Base-by-base conservation (phyloP, 371 early-diverging fungal genomes). In the Thermomucor indicae-seudaticae region DNA sequence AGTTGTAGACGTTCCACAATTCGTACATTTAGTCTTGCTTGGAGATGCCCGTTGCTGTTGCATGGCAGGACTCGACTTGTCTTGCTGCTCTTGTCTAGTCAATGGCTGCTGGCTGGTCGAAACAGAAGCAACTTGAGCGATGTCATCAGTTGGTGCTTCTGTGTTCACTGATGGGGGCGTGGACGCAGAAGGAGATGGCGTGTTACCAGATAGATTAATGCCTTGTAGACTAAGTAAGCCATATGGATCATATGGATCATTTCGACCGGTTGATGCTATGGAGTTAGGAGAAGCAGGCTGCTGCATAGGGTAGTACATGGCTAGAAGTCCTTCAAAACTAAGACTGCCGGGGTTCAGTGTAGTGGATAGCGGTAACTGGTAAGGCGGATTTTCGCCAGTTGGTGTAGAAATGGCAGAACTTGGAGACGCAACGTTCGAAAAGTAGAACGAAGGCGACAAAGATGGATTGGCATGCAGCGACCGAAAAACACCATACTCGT, bases 1-100 rank as follows among this genome's bases (percentile, higher is more conserved):
- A 4, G 64, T 64, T 4, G 59, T 64, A 1, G 53, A 52, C 4
- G 64, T 64, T 11, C 44, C 39, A 35, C 64, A 64, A 16, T 64
- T 64, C 19, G 59, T 40, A 29, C 64, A 64, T 34, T 56, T 43
- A 16, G 71, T 69, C 41, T 55, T 61, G 19, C 16, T 30, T 42
- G 17, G 42, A 11, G 37, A 27, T 24, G 25, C 29, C 24, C 16
- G 24, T 29, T 44, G 44, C 14, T 44, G 44, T 44, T 44, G 44
- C 37, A 11, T 16, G 11, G 37, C 37, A 37, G 3, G 14, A 37
- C 14, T 32, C 7, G 16, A 5, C 5, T 4, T 10, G 37, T 4
- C 3, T 37, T 37, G 14, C 16, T 16, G 37, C 14, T 37, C 37
- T 11, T 37, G 14, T 14, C 16, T 32, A 32, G 10, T 14, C 7